Base-by-base conservation (phyloP, 768 basidiomycete species). In the Clavulina sp. region DNA sequence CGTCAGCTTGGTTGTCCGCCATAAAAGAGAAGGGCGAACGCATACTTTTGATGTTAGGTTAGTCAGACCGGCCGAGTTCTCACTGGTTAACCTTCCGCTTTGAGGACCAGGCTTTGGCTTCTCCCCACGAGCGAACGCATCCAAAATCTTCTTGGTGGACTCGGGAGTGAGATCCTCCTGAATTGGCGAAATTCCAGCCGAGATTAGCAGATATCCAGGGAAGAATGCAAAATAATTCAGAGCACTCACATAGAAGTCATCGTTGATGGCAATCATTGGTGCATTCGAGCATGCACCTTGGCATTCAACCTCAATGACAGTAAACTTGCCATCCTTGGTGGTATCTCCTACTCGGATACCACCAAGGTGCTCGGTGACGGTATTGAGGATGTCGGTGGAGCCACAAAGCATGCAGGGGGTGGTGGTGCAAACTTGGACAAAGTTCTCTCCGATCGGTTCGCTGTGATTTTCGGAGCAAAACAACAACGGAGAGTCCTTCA, bases 241-340 rank as follows among this genome's bases (percentile, higher is more conserved):
- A 3, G 2, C 7, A 68, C 83, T 56, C 61, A 88, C 89, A 64
- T 95, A 99, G 70, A 91, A 99, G 65, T 97, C 89, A 62, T 99
- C 95, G 26, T 83, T 82, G 60, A 99, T 74, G 54, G 81, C 89
- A 66, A 99, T 72, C 95, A 97, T 97, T 41, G 86, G 88, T 26
- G 89, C 95, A 68, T 96, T 99, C 60, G 84, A 87, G 70, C 95
- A 99, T 50, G 95, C 93, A 52, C 95, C 95, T 61, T 96, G 81
- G 66, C 95, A 99, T 69, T 99, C 95, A 28, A 97, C 95, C 67
- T 99, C 95, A 52, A 99, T 74, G 40, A 97, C 80, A 6, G 95
- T 95, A 67, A 96, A 99, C 67, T 93, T 96, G 38, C 86, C 84
- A 62, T 99, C 89, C 64, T 77, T 75, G 9, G 95, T 95, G n/a